Evolutionary conservation across 1,139 yeast genomes (phyloP), one percentile per base, ranked within the genome.

Genomic region (Pichia sp.): DNA sequence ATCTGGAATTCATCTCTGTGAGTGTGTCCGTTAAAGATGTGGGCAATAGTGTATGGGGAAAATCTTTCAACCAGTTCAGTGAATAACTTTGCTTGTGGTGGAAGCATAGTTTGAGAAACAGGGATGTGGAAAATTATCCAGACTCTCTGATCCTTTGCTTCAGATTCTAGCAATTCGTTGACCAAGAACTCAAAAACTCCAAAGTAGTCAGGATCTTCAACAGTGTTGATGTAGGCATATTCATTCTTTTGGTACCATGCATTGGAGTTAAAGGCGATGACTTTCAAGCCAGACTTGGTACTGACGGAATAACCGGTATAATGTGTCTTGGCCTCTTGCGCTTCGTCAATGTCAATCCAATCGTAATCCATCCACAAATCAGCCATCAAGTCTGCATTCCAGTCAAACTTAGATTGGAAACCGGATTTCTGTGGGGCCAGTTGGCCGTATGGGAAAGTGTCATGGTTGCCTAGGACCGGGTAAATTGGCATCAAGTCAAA

Each of bases 81-180:
- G 58, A 84, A 80, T 46, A 81, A 73, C 50, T 77, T 73, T 10
- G 87, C 78, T 51, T 82, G 85, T 45, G 81, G 72, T n/a, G 90
- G 89, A 53, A 85, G 70, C 17, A 85, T 75, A 61, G 84, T 87
- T 56, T 75, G 78, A 27, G 81, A 77, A 5, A 79, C 74, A 44
- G 91, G 90, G 51, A 85, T 81, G 65, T 85, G 91, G 27, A 87
- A 83, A 66, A 83, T 76, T 56, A 85, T 74, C 91, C 91, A 85
- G 6, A 84, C 91, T 60, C 86, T 74, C 67, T 83, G 81, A 48
- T 79, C 81, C 10, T 71, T 73, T 38, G 66, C 55, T 67, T 85
- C 91, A 64, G 85, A 76, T 52, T 76, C 85, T 27, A 78, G 68
- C 56, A 85, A 73, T 68, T 85, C 90, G 57, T 79, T 76, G 49